These are phyloP conservation scores for Dentiscutata heterogama DNA, from an alignment of 371 early-diverging fungal species.

Conservation along the genomic window DNA sequence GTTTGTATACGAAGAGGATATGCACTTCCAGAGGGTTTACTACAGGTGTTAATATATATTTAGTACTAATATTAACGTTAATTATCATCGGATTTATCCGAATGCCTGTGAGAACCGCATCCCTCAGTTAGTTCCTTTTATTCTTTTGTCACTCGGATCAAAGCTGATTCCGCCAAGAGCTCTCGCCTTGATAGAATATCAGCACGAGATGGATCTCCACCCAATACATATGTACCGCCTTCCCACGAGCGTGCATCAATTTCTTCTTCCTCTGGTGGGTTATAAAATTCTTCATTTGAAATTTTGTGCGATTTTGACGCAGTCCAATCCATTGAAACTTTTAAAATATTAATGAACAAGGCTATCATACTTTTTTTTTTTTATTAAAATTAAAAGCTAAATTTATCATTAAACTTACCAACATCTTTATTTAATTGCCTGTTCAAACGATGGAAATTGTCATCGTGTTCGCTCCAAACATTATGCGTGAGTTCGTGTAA, in stretches of 20 bases:
- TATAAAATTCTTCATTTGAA: constrained; percentile 19
- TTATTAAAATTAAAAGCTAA: neutral
- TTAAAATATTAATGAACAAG: neutral
- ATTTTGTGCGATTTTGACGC: constrained; percentile 21
- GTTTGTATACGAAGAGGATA: too few relatives aligned
- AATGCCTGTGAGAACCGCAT: constrained; percentile 53
- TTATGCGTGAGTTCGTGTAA: constrained; percentile 93
- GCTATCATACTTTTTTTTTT: neutral
- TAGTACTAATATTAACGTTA: too few relatives aligned
- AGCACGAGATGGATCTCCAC: constrained; percentile 11
- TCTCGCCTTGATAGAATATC: constrained; percentile 50
- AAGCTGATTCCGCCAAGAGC: constrained; percentile 54
- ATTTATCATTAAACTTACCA: constrained; percentile 20
- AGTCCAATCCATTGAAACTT: constrained; percentile 46
- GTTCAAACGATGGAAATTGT: constrained; percentile 83
- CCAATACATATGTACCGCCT: constrained; percentile 29
- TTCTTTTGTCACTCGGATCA: constrained; percentile 59
- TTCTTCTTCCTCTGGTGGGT: constrained; percentile 7
- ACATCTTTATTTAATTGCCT: constrained; percentile 82
- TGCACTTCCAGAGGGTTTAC: too few relatives aligned
- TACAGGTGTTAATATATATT: too few relatives aligned
- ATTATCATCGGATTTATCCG: too few relatives aligned
- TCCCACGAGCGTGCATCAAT: neutral
- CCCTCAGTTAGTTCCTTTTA: constrained; percentile 63
- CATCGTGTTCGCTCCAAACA: constrained; percentile 86